Evolutionary conservation across 768 basidiomycete genomes (phyloP).

Genomic region (Russula sp.): DNA sequence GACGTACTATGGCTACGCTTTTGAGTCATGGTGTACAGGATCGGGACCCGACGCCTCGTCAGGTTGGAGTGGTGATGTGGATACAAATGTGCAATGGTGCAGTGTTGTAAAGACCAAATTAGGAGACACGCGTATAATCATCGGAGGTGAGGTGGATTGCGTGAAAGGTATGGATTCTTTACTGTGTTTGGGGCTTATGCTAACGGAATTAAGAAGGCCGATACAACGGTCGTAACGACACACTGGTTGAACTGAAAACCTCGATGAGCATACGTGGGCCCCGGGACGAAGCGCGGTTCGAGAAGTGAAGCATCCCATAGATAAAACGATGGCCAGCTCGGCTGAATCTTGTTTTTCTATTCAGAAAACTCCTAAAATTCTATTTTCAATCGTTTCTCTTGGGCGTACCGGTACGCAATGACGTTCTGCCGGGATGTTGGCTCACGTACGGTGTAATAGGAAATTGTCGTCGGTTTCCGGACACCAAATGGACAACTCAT

Average conservation of each 20-base stretch:
- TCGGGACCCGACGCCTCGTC: conserved; percentile 27
- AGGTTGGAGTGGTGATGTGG: conserved; percentile 76
- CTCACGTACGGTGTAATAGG: conserved; percentile 38
- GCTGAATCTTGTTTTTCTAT: background rate
- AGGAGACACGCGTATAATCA: conserved; percentile 60
- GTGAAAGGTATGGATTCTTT: conserved; percentile 51
- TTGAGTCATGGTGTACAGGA: conserved; percentile 81
- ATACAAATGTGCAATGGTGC: conserved; percentile 91
- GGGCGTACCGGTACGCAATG: conserved; percentile 64
- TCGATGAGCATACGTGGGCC: conserved; percentile 61
- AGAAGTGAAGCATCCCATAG: conserved; percentile 47
- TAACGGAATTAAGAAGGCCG: conserved; percentile 36
- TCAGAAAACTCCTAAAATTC: conserved; percentile 85
- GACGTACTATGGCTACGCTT: conserved; percentile 82
- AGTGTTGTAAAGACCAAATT: conserved; percentile 83
- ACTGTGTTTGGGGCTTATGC: background rate
- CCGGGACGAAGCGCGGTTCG: conserved; percentile 67
- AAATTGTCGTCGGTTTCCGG: conserved; percentile 84
- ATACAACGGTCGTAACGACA: conserved; percentile 56
- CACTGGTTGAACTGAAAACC: conserved; percentile 84
- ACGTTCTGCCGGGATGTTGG: conserved; percentile 1
- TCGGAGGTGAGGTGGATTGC: conserved; percentile 92
- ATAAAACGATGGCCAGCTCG: background rate
- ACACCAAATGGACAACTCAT: conserved; percentile 63
- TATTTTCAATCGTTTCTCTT: too few relatives aligned